phyloP scores from a whole-genome alignment of 306 rosid species.

The Albizia julibrissin region DNA sequence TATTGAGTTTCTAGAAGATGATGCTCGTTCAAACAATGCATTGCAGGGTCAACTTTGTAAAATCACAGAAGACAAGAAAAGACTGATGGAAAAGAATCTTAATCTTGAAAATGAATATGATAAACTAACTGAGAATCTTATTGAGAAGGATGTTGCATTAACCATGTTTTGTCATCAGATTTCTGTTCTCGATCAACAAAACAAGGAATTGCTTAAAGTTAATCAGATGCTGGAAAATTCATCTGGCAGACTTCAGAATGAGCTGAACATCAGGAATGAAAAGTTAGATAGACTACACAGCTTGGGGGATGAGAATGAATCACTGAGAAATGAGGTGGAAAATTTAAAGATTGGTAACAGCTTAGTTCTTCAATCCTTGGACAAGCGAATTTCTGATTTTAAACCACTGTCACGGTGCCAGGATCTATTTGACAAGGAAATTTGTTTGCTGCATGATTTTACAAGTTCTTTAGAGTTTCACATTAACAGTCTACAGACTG shows the following conservation, averaged over 20 bases:
- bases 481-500: constrained; percentile 32
- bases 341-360: constrained; percentile 35
- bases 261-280: constrained; percentile 45
- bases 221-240: constrained; percentile 40
- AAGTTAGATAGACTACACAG: constrained; percentile 51
- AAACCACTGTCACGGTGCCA: constrained; percentile 33
- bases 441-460: constrained; percentile 40
- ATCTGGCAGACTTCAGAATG: constrained; percentile 44
- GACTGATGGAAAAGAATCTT: constrained; percentile 47
- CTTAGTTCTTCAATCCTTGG: constrained; percentile 37
- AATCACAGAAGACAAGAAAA: constrained; percentile 42
- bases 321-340: constrained; percentile 35
- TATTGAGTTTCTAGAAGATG: constrained; percentile 49
- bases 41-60: constrained; percentile 53
- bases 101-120: constrained; percentile 57
- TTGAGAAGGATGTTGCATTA: constrained; percentile 49
- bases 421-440: constrained; percentile 41
- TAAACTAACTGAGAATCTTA: constrained; percentile 38
- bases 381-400: constrained; percentile 33
- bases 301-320: constrained; percentile 46
- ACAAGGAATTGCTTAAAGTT: constrained; percentile 41
- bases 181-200: constrained; percentile 50
- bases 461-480: constrained; percentile 32
- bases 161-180: constrained; percentile 45
- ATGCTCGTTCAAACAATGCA: constrained; percentile 43